Percentiles rank a stretch among this genome's conserved stretches.
Conservation (phyloP, 257 asterid genomes). For the Salvia hispanica region DNA sequence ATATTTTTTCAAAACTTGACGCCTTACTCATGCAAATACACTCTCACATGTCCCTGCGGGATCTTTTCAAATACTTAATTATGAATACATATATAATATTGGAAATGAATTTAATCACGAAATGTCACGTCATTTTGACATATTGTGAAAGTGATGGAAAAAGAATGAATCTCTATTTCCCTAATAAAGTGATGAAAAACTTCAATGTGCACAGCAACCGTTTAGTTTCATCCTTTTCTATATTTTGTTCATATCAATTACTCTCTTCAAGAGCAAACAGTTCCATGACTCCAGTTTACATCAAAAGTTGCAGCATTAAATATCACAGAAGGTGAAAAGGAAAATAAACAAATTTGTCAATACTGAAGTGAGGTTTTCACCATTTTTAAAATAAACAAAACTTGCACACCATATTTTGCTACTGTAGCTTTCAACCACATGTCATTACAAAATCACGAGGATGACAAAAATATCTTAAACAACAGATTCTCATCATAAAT, state of each 20-base stretch:
- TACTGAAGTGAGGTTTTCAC: not conserved
- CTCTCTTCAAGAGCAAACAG: not conserved
- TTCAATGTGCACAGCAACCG: not conserved
- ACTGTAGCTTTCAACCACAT: not conserved
- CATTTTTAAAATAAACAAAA: not conserved
- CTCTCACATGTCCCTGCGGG: not conserved
- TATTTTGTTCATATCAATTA: not conserved
- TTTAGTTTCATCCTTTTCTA: not conserved
- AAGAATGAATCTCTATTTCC: not conserved
- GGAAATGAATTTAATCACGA: not conserved
- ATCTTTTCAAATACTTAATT: not conserved
- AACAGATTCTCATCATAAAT: constrained; percentile 14
- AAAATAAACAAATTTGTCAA: not conserved
- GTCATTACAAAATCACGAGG: constrained; percentile 20
- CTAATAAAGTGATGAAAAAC: not conserved
- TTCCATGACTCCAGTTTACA: not conserved
- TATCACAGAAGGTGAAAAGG: not conserved
- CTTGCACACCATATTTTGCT: not conserved
- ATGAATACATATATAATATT: no score
- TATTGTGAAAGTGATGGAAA: not conserved
- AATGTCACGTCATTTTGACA: not conserved
- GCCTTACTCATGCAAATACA: not conserved
- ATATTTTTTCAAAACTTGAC: no score
- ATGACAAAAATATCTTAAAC: constrained; percentile 18
- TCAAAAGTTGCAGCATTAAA: not conserved